Evolutionary conservation across 257 asterid genomes (phyloP), one percentile per base, ranked within the genome.

Genomic region (Gentiana dahurica): DNA sequence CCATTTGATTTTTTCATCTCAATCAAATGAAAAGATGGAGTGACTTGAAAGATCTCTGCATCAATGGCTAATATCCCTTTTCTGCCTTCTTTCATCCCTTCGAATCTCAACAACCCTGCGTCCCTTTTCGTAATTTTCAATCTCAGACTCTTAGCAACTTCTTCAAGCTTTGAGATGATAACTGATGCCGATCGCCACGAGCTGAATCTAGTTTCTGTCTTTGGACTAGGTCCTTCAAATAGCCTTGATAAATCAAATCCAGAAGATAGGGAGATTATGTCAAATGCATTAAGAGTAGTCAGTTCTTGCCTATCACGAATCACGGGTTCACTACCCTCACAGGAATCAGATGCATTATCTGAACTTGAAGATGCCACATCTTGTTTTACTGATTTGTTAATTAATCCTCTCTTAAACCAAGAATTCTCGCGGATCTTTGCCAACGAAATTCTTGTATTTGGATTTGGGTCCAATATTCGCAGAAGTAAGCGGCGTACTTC

Each of bases 1-100:
- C 98, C 98, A 41, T 60, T 71, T 3, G 85, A 79, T 72, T 84
- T 87, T 77, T 73, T 80, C 65, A 90, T 52, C 69, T 90, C 96
- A 63, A 90, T 94, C 77, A 90, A 53, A 69, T 82, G 87, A 63
- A 85, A 65, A n/a, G 49, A 73, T 1, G 79, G 71, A 37, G 88
- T 67, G 49, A 90, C 76, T 74, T 75, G 85, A 44, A 90, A 90
- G 54, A 90, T 87, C 88, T 87, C 96, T 0, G 90, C 86, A 8
- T 87, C 95, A 45, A 90, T 65, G 34, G 73, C 34, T 62, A 90
- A 55, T 61, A 71, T 55, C 12, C 98, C 96, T 53, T 84, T 90
- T 63, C 79, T 61, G 6, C 98, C 96, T 71, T 90, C 96, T 67
- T 62, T 79, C 0, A 47, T 58, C 45, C 86, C 95, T 67, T 87